A percentile compares a stretch with the other conserved stretches of the same genome.
Evolutionary conservation across 768 basidiomycete species (phyloP).

Genomic region (Pleurotus sapidus): DNA sequence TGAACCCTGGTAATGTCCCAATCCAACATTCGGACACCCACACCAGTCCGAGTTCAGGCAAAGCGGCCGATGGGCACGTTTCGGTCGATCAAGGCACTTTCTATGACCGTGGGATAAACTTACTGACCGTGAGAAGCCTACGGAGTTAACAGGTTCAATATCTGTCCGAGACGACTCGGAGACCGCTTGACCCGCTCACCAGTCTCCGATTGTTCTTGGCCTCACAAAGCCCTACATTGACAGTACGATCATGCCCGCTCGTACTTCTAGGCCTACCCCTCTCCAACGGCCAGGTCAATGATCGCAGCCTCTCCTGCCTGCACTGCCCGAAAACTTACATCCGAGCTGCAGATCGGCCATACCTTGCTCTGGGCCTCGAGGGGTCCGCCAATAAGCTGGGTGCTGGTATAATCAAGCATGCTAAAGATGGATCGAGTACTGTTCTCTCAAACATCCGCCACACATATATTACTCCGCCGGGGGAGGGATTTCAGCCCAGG

Average conservation of each 20-base stretch:
- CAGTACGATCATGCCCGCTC: constrained; percentile 25
- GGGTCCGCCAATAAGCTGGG: constrained; percentile 99
- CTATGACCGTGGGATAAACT: no score
- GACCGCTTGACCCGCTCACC: no score
- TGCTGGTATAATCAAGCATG: constrained; percentile 87
- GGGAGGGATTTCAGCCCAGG: constrained; percentile 94
- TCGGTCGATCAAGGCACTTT: no score
- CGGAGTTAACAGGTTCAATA: no score
- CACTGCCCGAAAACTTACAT: not conserved
- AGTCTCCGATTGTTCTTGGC: no score
- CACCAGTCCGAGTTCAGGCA: no score
- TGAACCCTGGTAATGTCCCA: no score
- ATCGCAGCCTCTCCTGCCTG: not conserved
- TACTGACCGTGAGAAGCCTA: no score
- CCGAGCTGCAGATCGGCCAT: constrained; percentile 43
- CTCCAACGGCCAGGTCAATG: constrained; percentile 34
- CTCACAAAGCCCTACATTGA: no score
- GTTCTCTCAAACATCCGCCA: constrained; percentile 94
- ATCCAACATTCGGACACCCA: no score
- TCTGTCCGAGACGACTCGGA: no score
- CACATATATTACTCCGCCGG: constrained; percentile 98
- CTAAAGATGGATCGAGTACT: constrained; percentile 62
- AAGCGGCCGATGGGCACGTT: no score
- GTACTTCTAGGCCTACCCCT: constrained; percentile 22
- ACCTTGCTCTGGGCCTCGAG: constrained; percentile 93